phyloP scores from a whole-genome alignment of 495 filamentous ascomycete species.

The Poronia punctata region DNA sequence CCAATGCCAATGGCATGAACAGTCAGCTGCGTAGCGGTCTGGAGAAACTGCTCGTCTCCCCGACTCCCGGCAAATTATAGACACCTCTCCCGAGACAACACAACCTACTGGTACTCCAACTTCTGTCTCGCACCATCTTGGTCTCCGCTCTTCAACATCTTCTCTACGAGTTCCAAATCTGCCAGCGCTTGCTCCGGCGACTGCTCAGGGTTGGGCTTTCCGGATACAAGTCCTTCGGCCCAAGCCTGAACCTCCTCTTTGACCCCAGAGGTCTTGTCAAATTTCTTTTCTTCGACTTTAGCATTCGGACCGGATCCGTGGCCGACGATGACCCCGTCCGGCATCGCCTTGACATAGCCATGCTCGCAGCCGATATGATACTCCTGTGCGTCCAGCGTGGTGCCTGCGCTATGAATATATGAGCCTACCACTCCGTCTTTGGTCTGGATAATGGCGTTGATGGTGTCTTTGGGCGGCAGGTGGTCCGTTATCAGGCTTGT shows the following conservation, averaged over 20 bases:
- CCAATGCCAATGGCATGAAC: constrained; percentile 54
- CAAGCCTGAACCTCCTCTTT: constrained; percentile 61
- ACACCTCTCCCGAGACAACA: constrained; percentile 5
- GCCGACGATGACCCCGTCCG: constrained; percentile 32
- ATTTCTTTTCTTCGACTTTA: constrained; percentile 42
- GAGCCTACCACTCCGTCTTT: constrained; percentile 56
- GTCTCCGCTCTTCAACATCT: constrained; percentile 58
- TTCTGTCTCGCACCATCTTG: constrained; percentile 41
- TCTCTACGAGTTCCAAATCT: constrained; percentile 64
- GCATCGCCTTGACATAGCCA: constrained; percentile 41
- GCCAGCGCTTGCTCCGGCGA: constrained; percentile 58
- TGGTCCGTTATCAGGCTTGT: constrained; percentile 51
- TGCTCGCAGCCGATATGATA: constrained; percentile 47
- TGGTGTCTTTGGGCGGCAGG: constrained; percentile 68
- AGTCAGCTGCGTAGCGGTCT: constrained; percentile 46
- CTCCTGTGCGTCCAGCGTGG: constrained; percentile 44
- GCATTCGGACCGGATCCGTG: constrained; percentile 35
- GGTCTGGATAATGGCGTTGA: constrained; percentile 57
- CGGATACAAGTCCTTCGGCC: constrained; percentile 47
- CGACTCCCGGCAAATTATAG: constrained; percentile 20
- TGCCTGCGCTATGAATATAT: constrained; percentile 56
- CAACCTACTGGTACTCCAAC: constrained; percentile 25
- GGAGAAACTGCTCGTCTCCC: constrained; percentile 26
- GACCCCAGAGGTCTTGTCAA: constrained; percentile 53
- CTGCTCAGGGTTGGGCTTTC: constrained; percentile 48